These are phyloP conservation scores for Sporormia fimetaria DNA, from an alignment of 495 filamentous ascomycete genomes.

Conservation along the genomic window DNA sequence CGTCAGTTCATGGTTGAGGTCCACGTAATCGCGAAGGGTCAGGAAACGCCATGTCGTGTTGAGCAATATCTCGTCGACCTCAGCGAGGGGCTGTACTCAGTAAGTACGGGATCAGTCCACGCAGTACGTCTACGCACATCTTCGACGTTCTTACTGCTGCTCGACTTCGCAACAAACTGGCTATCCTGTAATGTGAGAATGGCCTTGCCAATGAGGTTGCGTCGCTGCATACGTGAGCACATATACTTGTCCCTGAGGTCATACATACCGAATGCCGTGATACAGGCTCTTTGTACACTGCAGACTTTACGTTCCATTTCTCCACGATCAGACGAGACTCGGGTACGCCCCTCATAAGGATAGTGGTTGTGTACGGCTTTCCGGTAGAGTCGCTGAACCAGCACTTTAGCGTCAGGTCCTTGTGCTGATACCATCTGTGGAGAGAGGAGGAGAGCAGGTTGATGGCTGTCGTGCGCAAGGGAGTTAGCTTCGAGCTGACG, in stretches of 20 bases:
- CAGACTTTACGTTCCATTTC: conserved; percentile 61
- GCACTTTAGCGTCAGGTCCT: conserved; percentile 59
- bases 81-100: conserved; percentile 9
- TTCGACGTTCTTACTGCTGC: conserved; percentile 37
- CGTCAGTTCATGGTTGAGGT: conserved; percentile 70
- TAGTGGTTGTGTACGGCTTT: conserved; percentile 47
- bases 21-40: conserved; percentile 74
- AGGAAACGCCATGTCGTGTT: conserved; percentile 81
- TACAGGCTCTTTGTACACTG: conserved; percentile 36
- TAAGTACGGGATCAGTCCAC: not conserved
- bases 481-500: conserved; percentile 56
- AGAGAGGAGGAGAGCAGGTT: conserved; percentile 64
- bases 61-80: conserved; percentile 54
- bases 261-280: conserved; percentile 6
- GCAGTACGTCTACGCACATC: conserved; percentile 21
- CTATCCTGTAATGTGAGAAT: conserved; percentile 31
- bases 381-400: conserved; percentile 57
- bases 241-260: not conserved
- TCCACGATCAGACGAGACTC: conserved; percentile 50
- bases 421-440: conserved; percentile 67
- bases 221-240: conserved; percentile 26
- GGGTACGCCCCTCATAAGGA: conserved; percentile 47
- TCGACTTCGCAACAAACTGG: conserved; percentile 56
- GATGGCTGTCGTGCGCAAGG: conserved; percentile 61
- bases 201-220: conserved; percentile 46